Evolutionary conservation across 73 alveolate genomes (phyloP).

Genomic region (Paramecium bursaria): DNA sequence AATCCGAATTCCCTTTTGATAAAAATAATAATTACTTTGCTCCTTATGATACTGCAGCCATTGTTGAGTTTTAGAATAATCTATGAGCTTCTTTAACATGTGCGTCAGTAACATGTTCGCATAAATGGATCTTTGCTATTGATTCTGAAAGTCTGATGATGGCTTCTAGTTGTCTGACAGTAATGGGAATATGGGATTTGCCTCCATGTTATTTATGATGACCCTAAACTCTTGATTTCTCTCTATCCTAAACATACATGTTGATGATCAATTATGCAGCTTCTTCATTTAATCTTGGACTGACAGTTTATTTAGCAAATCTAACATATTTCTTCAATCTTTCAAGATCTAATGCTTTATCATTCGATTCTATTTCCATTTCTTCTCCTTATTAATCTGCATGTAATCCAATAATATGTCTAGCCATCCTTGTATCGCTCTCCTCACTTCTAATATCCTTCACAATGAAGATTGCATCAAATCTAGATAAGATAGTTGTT

Average conservation of each 20-base stretch:
- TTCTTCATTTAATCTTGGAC: slow-evolving; percentile 95
- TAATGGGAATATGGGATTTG: slow-evolving; percentile 95
- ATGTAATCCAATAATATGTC: slow-evolving; percentile 95
- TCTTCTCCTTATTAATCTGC: slow-evolving; percentile 77
- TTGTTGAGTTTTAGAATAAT: slow-evolving; percentile 96
- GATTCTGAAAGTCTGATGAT: slow-evolving; percentile 98
- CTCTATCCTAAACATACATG: slow-evolving; percentile 95
- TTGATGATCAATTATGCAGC: slow-evolving; percentile 91
- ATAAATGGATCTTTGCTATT: slow-evolving; percentile 97
- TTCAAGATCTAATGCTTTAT: slow-evolving; percentile 81
- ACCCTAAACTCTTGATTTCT: slow-evolving; percentile 74
- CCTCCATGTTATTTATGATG: slow-evolving; percentile 79
- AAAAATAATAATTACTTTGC: slow-evolving; percentile 90
- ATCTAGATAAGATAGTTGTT: slow-evolving; percentile 99
- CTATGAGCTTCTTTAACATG: slow-evolving; percentile 99
- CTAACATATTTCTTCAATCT: slow-evolving; percentile 93
- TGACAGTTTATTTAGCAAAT: slow-evolving; percentile 83
- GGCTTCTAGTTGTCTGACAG: slow-evolving; percentile 99
- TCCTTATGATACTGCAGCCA: slow-evolving; percentile 95
- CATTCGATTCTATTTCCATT: slow-evolving; percentile 72
- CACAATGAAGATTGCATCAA: slow-evolving; percentile 99
- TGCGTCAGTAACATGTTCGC: slow-evolving; percentile 86
- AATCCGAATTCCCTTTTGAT: slow-evolving; percentile 78
- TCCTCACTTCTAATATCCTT: slow-evolving; percentile 97
- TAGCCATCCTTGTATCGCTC: slow-evolving; percentile 94